Evolutionary conservation across 805 yeast species (phyloP), one percentile per base, ranked within the genome.

Genomic region (Naumovozyma baii): DNA sequence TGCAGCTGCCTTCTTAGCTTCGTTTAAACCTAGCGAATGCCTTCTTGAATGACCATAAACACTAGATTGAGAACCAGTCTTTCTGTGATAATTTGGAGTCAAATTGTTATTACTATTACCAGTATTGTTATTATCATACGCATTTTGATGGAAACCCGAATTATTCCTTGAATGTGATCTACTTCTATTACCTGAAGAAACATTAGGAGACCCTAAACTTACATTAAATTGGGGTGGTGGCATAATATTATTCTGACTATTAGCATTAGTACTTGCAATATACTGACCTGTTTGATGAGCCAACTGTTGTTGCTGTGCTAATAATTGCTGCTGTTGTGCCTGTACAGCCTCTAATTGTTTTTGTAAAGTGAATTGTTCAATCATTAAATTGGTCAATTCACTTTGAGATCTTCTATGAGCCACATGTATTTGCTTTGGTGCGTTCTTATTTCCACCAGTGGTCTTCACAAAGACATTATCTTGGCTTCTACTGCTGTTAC

Each of bases 401-500:
- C 88, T 78, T n/a, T 96, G 96, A 2, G 96, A 83, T 44, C 95
- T 74, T 55, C 97, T 76, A 55, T 92, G 97, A n/a, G 97, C 97
- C 48, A 90, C 87, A 64, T 87, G 94, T 44, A 92, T 70, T 44
- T 76, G 76, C 49, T 73, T 73, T 31, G 82, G 80, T 40, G 61
- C 61, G 43, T 67, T 67, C 31, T 59, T 65, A 14, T 60, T 62
- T 17, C 68, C 65, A 25, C 56, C 53, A 12, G 67, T 57, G 16
- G 63, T 52, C 34, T 54, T 46, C 31, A 51, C 59, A 38, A 31
- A 44, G 16, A 46, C 47, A 29, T 48, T 53, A 28, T 45, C 51
- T 33, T 43, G 45, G 29, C 39, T 46, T 35, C 36, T 39, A 34
- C 40, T 42, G 20, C 37, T 36, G 34, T 20, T 31, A 20, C 19